Conservation (phyloP, 208 protist genomes). For the Leishmania amazonensis region DNA sequence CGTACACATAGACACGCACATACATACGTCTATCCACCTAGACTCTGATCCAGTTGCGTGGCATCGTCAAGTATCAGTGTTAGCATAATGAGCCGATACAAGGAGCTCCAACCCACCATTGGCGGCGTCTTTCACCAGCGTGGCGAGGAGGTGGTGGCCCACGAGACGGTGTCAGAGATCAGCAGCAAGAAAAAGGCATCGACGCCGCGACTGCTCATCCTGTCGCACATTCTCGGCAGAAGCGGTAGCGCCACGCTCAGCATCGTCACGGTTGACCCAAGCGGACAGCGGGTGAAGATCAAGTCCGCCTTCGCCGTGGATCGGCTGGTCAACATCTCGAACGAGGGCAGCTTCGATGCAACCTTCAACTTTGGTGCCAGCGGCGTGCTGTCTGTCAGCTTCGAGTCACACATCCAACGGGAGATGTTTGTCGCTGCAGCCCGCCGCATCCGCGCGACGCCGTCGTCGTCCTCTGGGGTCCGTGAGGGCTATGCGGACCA, state of each 20-base stretch:
- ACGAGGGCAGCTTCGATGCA: conserved; percentile 81
- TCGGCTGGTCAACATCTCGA: conserved; percentile 68
- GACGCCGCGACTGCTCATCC: conserved; percentile 58
- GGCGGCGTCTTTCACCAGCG: conserved; percentile 73
- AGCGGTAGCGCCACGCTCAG: conserved; percentile 35
- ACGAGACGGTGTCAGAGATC: conserved; percentile 74
- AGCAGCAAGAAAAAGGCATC: conserved; percentile 42
- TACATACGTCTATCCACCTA: background rate
- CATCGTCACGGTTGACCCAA: conserved; percentile 37
- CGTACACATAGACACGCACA: background rate
- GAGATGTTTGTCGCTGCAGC: conserved; percentile 88
- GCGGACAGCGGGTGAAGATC: conserved; percentile 55
- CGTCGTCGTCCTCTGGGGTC: conserved; percentile 3
- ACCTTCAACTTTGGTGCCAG: conserved; percentile 87
- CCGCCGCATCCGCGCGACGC: conserved; percentile 43
- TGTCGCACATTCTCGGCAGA: conserved; percentile 52
- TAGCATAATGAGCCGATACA: conserved; percentile 44
- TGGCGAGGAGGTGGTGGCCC: conserved; percentile 76
- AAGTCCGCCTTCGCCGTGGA: conserved; percentile 72
- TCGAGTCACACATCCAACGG: conserved; percentile 89
- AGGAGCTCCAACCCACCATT: conserved; percentile 47
- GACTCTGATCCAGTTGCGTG: background rate
- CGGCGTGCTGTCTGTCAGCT: conserved; percentile 80
- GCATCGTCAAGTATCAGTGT: background rate
- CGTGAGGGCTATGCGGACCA: conserved; percentile 14